Base-by-base conservation (phyloP, 805 yeast genomes). In the Suhomyces vadensis region DNA sequence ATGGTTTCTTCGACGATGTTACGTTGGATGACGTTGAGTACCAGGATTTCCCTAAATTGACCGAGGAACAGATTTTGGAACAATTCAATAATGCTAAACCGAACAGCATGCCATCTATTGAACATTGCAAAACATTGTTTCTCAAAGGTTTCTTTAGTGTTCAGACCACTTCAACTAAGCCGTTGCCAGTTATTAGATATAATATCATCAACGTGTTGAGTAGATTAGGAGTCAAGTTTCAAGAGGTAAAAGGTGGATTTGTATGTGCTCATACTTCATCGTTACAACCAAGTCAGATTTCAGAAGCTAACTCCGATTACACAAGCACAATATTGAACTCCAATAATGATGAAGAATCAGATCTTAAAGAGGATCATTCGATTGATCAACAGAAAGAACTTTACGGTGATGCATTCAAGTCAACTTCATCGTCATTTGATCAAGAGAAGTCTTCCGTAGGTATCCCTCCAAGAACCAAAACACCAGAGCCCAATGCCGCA, bases 161-260 rank as follows among this genome's bases (percentile, higher is more conserved):
- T 39, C 97, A 91, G 67, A 87, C 96, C 1, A 91, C 98, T 0
- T 89, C 97, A 2, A 87, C 96, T 3, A 89, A 89, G 56, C 94
- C 96, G 14, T 73, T 92, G 44, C 91, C 95, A 9, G 86, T 87
- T 50, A 90, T 91, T 45, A 79, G 97, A 43, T 82, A 86, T 58
- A 91, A 87, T 60, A 82, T 91, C 31, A 86, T 91, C 22, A 77
- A 81, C 16, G 92, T 86, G 1, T 74, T 91, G 60, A 82, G 81
- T 14, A 81, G 81, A 50, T 73, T 88, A 58, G 89, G 88, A 21
- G 94, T 92, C 39, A 80, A 82, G 47, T 91, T 78, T 62, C 85
- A 83, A 49, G 98, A 91, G 65, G 95, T 91, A 17, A 85, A 85
- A 58, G 97, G 98, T 46, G 98, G 97, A 0, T 91, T 92, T 62